A percentile compares a stretch with the other conserved stretches of the same genome.
Evolutionary conservation across 2,329 filamentous ascomycete species (phyloP).

Genomic region (Blastomyces parvus): DNA sequence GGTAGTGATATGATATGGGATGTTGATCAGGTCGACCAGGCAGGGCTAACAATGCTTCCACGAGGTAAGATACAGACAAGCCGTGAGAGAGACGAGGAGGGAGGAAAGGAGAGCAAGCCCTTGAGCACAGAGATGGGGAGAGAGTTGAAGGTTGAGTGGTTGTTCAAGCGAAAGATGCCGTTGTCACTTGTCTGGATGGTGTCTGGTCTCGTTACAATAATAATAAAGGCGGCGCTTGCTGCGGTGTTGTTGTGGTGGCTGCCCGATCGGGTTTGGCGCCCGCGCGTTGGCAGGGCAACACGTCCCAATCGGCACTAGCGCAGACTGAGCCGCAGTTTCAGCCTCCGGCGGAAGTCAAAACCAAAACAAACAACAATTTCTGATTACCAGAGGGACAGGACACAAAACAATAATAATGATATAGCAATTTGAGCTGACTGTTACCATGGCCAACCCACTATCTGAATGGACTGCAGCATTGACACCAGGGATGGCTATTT

Average conservation of each 20-base stretch:
- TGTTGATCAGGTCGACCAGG: neutral
- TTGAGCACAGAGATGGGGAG: slow-evolving; percentile 1
- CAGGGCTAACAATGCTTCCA: slow-evolving; percentile 7
- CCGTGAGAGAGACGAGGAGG: neutral
- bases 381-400: neutral
- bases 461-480: too few relatives aligned
- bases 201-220: neutral
- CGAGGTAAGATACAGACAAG: neutral
- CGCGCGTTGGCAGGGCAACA: slow-evolving; percentile 34
- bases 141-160: neutral
- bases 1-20: neutral
- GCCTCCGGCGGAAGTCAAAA: neutral
- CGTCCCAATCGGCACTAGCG: slow-evolving; percentile 16
- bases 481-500: too few relatives aligned
- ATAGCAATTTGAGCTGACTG: too few relatives aligned
- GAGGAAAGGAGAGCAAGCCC: slow-evolving; percentile 2
- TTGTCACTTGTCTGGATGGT: too few relatives aligned
- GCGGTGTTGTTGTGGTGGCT: slow-evolving; percentile 27
- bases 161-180: neutral
- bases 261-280: slow-evolving; percentile 25
- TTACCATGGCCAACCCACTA: too few relatives aligned
- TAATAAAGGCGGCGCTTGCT: slow-evolving; percentile 10
- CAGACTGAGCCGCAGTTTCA: slow-evolving; percentile 15
- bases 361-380: neutral
- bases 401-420: neutral